Base-by-base conservation (phyloP, 768 basidiomycete genomes). In the Pisolithus tinctorius region DNA sequence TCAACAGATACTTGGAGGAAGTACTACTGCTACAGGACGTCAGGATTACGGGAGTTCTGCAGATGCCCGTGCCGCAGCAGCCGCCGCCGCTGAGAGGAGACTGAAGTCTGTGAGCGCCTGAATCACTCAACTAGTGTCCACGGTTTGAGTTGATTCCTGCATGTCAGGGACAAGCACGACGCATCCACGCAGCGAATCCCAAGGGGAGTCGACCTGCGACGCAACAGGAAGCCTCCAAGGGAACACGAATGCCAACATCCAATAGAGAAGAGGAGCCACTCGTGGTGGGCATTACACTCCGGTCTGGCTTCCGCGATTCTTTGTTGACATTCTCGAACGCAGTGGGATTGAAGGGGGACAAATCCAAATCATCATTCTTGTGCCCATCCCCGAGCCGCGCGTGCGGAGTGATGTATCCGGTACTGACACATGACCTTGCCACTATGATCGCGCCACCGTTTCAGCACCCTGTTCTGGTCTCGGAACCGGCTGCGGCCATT, bases 1-100 rank as follows among this genome's bases (percentile, higher is more conserved):
- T 48, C 77, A 78, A 45, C 79, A 81, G 14, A 73, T 82, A 20
- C 69, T 82, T 48, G 71, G 74, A 14, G 68, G 72, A 50, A 50
- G 67, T 50, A 59, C 69, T 41, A 55, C 59, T 55, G 57, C 63
- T 17, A 51, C 68, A 8, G 47, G 52, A 41, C 50, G 29, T 43
- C 61, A 43, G 29, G 53, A 60, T 25, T 43, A 52, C 20, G 59
- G 69, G 62, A 63, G 58, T 59, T 58, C 63, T 54, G 46, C 59
- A 51, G 69, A 81, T 71, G 68, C 74, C 62, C 77, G 78, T 60
- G 67, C 71, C 47, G 81, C 81, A 63, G 79, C 80, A 51, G 77
- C 79, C 63, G 78, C 77, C 64, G 82, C 82, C 54, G 82, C 82
- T 56, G 82, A 82, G 63, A 76, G 75, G 59, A 73, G 82, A 56